Percentiles rank a stretch among this genome's conserved stretches.
Evolutionary conservation across 2,329 filamentous ascomycete species (phyloP).

Genomic region (Colletotrichum viniferum): DNA sequence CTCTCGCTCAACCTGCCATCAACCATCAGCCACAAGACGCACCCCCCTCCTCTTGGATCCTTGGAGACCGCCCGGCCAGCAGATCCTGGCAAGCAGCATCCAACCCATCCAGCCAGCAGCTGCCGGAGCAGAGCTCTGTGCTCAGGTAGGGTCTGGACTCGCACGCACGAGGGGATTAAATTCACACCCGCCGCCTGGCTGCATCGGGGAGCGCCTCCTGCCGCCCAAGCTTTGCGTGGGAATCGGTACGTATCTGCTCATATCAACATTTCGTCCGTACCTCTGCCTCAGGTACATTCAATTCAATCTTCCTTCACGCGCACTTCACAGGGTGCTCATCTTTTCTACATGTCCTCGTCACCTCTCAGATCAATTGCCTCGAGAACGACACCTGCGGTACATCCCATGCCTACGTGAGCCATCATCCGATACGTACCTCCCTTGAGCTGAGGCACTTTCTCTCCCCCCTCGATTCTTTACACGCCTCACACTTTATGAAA

Average conservation of each 20-base stretch:
- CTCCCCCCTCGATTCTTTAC: neutral
- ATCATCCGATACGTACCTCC: too few species aligned
- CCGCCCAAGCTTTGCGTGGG: neutral
- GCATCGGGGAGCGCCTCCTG: neutral
- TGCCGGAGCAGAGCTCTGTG: neutral
- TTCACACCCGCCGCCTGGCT: constrained; percentile 1
- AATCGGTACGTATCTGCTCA: neutral
- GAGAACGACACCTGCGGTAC: neutral
- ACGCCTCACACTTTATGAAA: neutral
- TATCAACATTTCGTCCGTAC: neutral
- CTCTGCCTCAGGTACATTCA: neutral
- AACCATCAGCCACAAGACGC: neutral
- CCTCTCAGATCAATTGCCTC: neutral
- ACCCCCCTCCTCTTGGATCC: neutral
- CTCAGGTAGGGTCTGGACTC: neutral
- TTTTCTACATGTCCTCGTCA: neutral
- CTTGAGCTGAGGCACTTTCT: too few species aligned
- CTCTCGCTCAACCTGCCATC: neutral
- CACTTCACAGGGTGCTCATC: neutral
- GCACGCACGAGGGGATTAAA: neutral
- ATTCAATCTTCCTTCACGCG: neutral
- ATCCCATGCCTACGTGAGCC: too few species aligned
- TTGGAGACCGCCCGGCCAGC: neutral
- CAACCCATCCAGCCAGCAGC: neutral
- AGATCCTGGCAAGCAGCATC: neutral